Conservation (phyloP, 371 early-diverging fungal species). For the Rhizopus stolonifer region DNA sequence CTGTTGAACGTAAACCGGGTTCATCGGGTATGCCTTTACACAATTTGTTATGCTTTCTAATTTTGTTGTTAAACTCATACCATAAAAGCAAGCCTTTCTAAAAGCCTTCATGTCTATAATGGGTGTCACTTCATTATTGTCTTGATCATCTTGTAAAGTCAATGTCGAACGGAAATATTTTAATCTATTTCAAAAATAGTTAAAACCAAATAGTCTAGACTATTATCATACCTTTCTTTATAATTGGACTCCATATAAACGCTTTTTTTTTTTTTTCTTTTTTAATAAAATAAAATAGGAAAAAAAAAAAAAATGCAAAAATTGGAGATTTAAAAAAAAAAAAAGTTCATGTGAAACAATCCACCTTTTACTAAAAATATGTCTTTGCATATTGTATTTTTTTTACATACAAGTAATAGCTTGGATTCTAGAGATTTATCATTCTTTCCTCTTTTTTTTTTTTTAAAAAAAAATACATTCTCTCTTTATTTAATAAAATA, state of each 20-base stretch:
- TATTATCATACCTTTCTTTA: neutral
- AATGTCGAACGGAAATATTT: slow-evolving; percentile 40
- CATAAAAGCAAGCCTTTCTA: slow-evolving; percentile 53
- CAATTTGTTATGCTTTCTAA: neutral
- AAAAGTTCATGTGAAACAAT: neutral
- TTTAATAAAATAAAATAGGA: neutral
- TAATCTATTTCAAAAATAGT: slow-evolving; percentile 21
- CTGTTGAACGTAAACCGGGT: slow-evolving; percentile 62
- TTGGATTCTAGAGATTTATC: too few relatives aligned
- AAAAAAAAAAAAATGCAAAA: neutral
- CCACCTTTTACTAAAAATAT: too few relatives aligned
- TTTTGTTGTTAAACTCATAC: slow-evolving; percentile 17
- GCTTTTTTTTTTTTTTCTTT: neutral
- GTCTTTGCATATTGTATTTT: too few relatives aligned
- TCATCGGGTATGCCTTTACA: slow-evolving; percentile 72
- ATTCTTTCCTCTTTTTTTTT: too few relatives aligned
- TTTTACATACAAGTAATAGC: neutral
- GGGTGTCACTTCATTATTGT: slow-evolving; percentile 28
- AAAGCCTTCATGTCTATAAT: slow-evolving; percentile 53
- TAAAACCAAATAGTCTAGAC: neutral
- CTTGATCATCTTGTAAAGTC: slow-evolving; percentile 20
- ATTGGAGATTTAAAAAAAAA: neutral
- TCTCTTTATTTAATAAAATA: too few relatives aligned
- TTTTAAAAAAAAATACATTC: too few relatives aligned
- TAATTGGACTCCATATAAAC: neutral